Evolutionary conservation across 306 rosid genomes (phyloP), one percentile per base, ranked within the genome.

Genomic region (Quercus rubra): DNA sequence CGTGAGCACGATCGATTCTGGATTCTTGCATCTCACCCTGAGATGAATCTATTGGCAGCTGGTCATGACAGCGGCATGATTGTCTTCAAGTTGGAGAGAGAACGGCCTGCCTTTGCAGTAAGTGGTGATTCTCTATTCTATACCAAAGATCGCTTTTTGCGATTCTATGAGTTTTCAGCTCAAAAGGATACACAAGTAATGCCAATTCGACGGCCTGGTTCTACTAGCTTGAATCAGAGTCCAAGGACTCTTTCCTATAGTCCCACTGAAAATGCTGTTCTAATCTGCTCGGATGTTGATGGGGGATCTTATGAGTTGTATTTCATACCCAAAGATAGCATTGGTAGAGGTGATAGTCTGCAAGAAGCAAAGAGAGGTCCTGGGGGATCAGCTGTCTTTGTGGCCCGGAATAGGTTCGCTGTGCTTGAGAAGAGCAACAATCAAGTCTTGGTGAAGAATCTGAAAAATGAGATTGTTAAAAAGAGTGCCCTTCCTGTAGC

Each of bases 1-100:
- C 83, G 98, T 38, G 98, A 94, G 81, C 98, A 94, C 67, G 98
- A 94, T 79, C 91, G 98, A 55, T 94, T 94, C 80, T 94, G 98
- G 98, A 94, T 94, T 87, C 98, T 94, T 78, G 84, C 97, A 35
- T 86, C 97, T 71, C 98, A 94, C 78, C 98, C 98, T 64, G 97
- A 94, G 87, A 92, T 94, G 97, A 94, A 94, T 87, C 86, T 94
- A 74, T 85, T 94, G 88, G 98, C 98, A 27, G 98, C 98, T 31
- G 98, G 97, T 74, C 98, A 94, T 85, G 98, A 94, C 79, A 94
- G 97, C 78, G 98, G 98, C 69, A 88, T 94, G 98, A 89, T 94
- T 55, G 98, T 94, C 62, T 94, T 94, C 75, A 94, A 94, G 86
- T 78, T 94, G 79, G 98, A 91, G 89, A 91, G 98, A 81, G 98